Conservation (phyloP, 2,329 filamentous ascomycete genomes). For the Neocucurbitaria cava region DNA sequence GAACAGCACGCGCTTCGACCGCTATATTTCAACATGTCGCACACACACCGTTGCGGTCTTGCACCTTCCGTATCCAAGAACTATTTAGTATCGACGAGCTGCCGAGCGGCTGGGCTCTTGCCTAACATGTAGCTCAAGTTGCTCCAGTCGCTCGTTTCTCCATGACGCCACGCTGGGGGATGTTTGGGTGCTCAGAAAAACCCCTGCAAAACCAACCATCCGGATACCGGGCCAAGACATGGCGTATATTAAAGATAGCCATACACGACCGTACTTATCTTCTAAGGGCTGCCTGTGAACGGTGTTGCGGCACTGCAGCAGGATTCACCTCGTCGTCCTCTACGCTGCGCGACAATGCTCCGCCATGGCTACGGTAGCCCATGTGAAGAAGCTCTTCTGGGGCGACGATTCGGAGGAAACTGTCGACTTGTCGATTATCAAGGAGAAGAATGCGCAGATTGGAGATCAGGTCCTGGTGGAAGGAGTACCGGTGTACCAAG, state of each 20-base stretch:
- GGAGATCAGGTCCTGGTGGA: conserved; percentile 34
- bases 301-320: neutral
- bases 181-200: conserved; percentile 7
- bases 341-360: neutral
- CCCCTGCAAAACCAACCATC: conserved; percentile 1
- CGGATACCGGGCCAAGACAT: neutral
- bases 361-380: conserved; percentile 13
- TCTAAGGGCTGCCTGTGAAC: neutral
- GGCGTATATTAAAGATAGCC: neutral
- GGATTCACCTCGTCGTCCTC: neutral
- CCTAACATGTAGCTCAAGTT: neutral
- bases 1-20: neutral
- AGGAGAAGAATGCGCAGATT: conserved; percentile 36
- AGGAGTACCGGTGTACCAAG: conserved; percentile 31
- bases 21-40: neutral
- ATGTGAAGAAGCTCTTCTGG: conserved; percentile 26
- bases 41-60: neutral
- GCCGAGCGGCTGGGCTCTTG: neutral
- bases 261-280: neutral
- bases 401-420: conserved; percentile 18
- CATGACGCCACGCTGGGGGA: conserved; percentile 26
- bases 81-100: neutral
- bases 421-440: conserved; percentile 22
- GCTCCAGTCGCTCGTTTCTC: conserved; percentile 3
- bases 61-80: neutral